phyloP scores from a whole-genome alignment of 306 rosid species.

The Rosa lucieae region DNA sequence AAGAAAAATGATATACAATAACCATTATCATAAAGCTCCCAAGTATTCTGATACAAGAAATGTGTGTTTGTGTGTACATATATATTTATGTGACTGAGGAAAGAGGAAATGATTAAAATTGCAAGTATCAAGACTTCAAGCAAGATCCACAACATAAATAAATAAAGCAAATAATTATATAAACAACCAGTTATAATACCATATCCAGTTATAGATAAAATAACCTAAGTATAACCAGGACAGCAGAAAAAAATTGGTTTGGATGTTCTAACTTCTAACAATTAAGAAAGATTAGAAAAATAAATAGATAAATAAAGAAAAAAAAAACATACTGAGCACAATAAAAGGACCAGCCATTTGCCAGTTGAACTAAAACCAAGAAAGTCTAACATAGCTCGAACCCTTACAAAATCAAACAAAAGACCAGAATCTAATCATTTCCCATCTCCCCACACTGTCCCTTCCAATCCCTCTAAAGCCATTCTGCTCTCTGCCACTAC shows the following conservation, averaged over 20 bases:
- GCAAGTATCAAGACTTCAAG: slow-evolving; percentile 2
- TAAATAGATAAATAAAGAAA: background rate
- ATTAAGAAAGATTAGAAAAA: background rate
- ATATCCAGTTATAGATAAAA: background rate
- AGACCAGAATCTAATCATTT: background rate
- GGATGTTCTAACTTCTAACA: background rate
- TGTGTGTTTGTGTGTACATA: no score
- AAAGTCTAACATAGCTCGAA: background rate
- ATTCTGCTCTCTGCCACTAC: background rate
- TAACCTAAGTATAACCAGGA: background rate
- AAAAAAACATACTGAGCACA: background rate
- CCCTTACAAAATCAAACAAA: background rate
- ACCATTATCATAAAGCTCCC: background rate
- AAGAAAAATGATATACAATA: background rate
- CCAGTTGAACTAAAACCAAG: background rate
- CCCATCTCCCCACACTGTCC: background rate
- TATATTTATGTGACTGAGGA: background rate
- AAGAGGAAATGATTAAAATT: background rate
- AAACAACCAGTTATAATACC: background rate
- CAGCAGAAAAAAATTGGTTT: background rate
- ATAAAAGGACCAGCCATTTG: background rate
- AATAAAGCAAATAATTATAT: background rate
- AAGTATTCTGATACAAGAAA: background rate
- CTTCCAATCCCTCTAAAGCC: background rate
- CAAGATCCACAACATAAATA: background rate